A percentile compares a stretch with the other conserved stretches of the same genome.
phyloP scores from a whole-genome alignment of 768 basidiomycete species.

The Russula olivacea region DNA sequence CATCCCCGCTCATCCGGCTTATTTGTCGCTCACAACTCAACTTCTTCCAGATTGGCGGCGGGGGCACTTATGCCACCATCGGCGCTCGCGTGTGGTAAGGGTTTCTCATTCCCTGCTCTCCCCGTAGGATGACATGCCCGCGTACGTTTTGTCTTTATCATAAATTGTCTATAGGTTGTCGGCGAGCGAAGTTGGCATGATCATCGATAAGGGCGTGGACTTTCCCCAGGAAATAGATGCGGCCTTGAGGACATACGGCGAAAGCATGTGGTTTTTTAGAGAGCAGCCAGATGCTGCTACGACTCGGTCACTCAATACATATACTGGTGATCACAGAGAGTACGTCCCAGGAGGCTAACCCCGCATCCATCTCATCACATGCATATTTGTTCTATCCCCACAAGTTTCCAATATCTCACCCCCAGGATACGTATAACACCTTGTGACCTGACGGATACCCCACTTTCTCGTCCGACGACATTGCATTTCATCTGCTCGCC shows the following conservation, averaged over 20 bases:
- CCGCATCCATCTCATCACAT: too few species aligned
- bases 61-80: conserved; percentile 75
- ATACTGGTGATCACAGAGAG: conserved; percentile 68
- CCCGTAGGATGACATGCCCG: background rate
- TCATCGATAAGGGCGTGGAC: conserved; percentile 75
- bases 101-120: background rate
- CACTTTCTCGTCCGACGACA: conserved; percentile 43
- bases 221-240: conserved; percentile 57
- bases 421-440: conserved; percentile 67
- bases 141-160: background rate
- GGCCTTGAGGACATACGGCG: conserved; percentile 55
- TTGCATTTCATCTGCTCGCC: conserved; percentile 89
- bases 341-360: conserved; percentile 31
- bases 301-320: conserved; percentile 68
- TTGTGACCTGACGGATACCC: conserved; percentile 53
- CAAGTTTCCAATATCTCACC: conserved; percentile 76
- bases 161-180: conserved; percentile 48
- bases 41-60: conserved; percentile 77
- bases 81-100: conserved; percentile 76
- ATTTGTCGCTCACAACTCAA: background rate
- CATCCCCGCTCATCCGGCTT: background rate
- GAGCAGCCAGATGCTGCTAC: conserved; percentile 51
- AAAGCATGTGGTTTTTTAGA: conserved; percentile 74
- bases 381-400: too few species aligned
- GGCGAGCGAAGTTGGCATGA: conserved; percentile 63